Conservation (phyloP, 73 alveolate species). For the Paramecium octaurelia region DNA sequence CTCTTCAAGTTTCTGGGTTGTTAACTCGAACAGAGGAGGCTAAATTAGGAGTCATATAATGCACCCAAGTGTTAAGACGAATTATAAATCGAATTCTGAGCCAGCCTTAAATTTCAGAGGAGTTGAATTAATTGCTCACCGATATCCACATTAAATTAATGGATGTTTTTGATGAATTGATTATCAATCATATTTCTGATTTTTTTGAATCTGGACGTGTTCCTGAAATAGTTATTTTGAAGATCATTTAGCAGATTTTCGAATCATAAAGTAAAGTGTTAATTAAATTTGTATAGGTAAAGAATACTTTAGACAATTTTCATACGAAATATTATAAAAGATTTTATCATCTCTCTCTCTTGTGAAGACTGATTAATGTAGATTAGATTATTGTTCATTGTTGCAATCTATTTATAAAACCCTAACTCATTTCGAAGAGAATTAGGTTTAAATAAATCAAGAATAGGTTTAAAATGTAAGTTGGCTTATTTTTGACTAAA, state of each 20-base stretch:
- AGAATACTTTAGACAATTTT: conserved; percentile 9
- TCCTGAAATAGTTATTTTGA: conserved; percentile 52
- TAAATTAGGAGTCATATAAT: background rate
- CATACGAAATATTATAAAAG: background rate
- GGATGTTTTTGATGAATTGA: conserved; percentile 35
- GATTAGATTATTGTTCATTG: conserved; percentile 41
- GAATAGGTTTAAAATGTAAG: conserved; percentile 40
- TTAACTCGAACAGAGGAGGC: background rate
- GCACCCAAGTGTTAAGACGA: conserved; percentile 3
- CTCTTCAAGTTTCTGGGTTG: background rate
- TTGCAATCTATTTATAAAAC: conserved; percentile 40
- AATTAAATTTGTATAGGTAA: background rate
- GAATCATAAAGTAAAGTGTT: background rate
- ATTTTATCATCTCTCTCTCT: conserved; percentile 34
- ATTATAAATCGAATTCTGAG: background rate
- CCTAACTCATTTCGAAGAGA: conserved; percentile 41
- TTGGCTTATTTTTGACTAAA: conserved; percentile 34
- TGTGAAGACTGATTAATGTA: background rate
- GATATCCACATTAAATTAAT: conserved; percentile 12
- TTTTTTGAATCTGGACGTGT: conserved; percentile 62
- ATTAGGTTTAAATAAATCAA: background rate
- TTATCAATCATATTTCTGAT: conserved; percentile 46
- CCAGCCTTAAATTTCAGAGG: conserved; percentile 13
- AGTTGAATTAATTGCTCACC: conserved; percentile 24
- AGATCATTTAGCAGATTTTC: conserved; percentile 27